Evolutionary conservation across 805 yeast genomes (phyloP), one percentile per base, ranked within the genome.

Genomic region (Lachancea fermentati): DNA sequence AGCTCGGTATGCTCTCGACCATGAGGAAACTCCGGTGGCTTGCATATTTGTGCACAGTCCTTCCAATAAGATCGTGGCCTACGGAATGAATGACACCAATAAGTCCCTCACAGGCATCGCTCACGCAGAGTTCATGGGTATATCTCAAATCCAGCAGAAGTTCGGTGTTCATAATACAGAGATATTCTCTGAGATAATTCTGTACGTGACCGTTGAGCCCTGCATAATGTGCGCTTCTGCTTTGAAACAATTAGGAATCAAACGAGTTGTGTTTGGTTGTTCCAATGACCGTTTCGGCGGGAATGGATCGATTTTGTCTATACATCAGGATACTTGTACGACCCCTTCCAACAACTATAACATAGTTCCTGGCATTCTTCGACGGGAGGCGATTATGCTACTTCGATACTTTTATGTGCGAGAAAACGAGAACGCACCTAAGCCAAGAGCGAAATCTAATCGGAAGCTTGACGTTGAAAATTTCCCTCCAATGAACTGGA

Each of bases 181-280:
- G 1, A 58, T 75, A 7, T 76, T 86, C 51, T 52, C 61, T 29
- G 74, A 79, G 18, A 69, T 85, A 3, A 79, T 77, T 22, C 68
- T 93, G 5, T 91, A 88, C 60, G 98, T 93, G 18, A 88, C 97
- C 0, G 97, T 93, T 0, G 98, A 93, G 62, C 98, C 98, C 0
- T 93, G 98, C 58, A 83, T 93, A 5, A 93, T 93, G 98, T 93
- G 98, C 66, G 97, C 96, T 0, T 79, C 93, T 30, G 88, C 95
- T 2, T 63, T 93, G 30, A 72, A 89, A 43, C 98, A 93, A 51
- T 59, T 89, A 34, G 81, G 83, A 1, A 77, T 93, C 8, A 63
- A 76, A 22, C 67, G 69, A 30, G 96, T 91, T 1, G 79, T 79
- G 34, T 93, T 86, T 54, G 97, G 98, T 0, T 89, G 96, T 55